phyloP scores from a whole-genome alignment of 768 basidiomycete genomes.

The Suillus clintonianus region DNA sequence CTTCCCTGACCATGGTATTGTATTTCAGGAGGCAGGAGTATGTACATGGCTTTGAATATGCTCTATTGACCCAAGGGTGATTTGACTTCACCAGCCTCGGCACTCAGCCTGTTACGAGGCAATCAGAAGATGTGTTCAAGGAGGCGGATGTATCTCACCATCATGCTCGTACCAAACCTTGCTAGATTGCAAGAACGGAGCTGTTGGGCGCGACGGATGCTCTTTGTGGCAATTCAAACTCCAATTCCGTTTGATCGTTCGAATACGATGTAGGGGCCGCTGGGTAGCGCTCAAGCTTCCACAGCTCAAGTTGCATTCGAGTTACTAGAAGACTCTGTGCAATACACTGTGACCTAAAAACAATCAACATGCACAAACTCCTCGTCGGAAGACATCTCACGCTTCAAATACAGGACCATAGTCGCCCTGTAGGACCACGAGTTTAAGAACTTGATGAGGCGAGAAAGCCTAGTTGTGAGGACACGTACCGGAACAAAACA shows the following conservation, averaged over 20 bases:
- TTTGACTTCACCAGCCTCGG: not conserved
- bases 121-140: not conserved
- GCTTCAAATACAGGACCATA: not conserved
- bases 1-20: not conserved
- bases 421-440: not conserved
- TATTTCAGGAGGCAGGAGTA: not conserved
- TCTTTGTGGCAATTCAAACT: not conserved
- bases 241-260: not conserved
- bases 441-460: not conserved
- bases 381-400: not conserved
- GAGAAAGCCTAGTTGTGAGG: not conserved
- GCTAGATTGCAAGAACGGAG: not conserved
- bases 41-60: not conserved
- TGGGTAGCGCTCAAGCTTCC: not conserved
- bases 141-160: not conserved
- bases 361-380: too few species aligned
- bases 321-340: not conserved
- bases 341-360: not conserved
- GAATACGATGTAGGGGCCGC: not conserved
- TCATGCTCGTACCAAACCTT: not conserved
- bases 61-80: not conserved
- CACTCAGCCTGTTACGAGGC: not conserved
- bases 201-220: not conserved
- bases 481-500: not conserved
- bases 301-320: not conserved